Evolutionary conservation across 75 land plant species (phyloP).

Genomic region (Pinus tabuliformis): DNA sequence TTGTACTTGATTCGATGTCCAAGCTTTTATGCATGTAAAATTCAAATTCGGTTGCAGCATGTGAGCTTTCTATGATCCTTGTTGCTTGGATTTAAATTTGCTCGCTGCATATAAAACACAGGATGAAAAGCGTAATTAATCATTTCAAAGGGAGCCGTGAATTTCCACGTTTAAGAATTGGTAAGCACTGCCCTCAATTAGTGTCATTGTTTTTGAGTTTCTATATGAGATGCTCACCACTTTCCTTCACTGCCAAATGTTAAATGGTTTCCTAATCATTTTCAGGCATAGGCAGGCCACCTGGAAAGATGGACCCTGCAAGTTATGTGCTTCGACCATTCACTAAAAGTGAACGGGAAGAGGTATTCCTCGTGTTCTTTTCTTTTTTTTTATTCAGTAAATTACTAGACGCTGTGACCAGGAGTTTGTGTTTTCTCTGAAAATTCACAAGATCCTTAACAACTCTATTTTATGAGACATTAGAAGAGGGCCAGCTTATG

Average conservation of each 20-base stretch:
- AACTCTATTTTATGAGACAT: background rate
- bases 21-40: background rate
- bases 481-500: background rate
- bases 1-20: background rate
- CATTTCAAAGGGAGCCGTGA: slow-evolving; percentile 79
- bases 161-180: slow-evolving; percentile 93
- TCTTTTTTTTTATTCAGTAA: background rate
- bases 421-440: background rate
- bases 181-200: slow-evolving; percentile 22
- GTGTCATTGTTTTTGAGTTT: background rate
- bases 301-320: slow-evolving; percentile 86
- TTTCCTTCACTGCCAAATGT: background rate
- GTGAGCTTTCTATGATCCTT: background rate
- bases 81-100: background rate
- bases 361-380: slow-evolving; percentile 39
- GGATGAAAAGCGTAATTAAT: slow-evolving; percentile 88
- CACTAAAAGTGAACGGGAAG: slow-evolving; percentile 67
- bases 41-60: background rate
- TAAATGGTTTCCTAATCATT: background rate
- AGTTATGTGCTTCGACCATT: slow-evolving; percentile 82
- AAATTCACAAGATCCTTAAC: background rate
- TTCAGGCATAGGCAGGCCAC: slow-evolving; percentile 91
- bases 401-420: background rate
- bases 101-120: slow-evolving; percentile 17
- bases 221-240: background rate